A percentile compares a stretch with the other conserved stretches of the same genome.
Evolutionary conservation across 2,329 filamentous ascomycete genomes (phyloP).

Genomic region (Phoma herbarum): DNA sequence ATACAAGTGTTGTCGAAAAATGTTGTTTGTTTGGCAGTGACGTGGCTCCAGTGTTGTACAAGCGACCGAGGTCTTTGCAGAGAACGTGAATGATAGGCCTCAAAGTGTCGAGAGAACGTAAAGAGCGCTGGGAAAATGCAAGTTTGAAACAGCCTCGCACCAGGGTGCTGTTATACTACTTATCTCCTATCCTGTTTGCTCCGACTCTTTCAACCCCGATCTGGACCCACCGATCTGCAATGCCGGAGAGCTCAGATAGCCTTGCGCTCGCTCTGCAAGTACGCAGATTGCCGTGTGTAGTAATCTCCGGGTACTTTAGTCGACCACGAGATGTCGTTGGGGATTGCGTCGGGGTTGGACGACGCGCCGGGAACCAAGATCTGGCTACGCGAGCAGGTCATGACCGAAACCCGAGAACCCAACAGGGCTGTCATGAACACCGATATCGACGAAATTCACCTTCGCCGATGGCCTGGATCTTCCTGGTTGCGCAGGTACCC

Average conservation of each 20-base stretch:
- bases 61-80: not conserved
- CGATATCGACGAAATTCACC: conserved; percentile 1
- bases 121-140: not conserved
- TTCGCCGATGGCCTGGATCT: not conserved
- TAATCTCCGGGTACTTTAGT: conserved; percentile 9
- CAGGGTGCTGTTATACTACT: conserved; percentile 2
- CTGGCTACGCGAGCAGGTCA: conserved; percentile 16
- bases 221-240: conserved; percentile 16
- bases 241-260: conserved; percentile 13
- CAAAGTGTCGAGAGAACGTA: not conserved
- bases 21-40: conserved; percentile 7
- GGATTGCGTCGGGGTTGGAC: conserved; percentile 21
- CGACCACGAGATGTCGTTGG: conserved; percentile 11
- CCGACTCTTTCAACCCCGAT: conserved; percentile 9
- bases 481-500: not conserved
- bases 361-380: conserved; percentile 14
- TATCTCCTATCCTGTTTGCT: not conserved
- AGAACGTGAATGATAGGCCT: not conserved
- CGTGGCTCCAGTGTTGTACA: conserved; percentile 4
- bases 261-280: conserved; percentile 17
- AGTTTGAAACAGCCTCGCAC: conserved; percentile 4
- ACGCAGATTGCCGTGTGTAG: conserved; percentile 14
- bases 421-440: conserved; percentile 2
- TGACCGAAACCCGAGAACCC: conserved; percentile 20
- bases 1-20: not conserved